A percentile compares a stretch with the other conserved stretches of the same genome.
Conservation (phyloP, 352 stramenopile species). For the Thraustotheca clavata region DNA sequence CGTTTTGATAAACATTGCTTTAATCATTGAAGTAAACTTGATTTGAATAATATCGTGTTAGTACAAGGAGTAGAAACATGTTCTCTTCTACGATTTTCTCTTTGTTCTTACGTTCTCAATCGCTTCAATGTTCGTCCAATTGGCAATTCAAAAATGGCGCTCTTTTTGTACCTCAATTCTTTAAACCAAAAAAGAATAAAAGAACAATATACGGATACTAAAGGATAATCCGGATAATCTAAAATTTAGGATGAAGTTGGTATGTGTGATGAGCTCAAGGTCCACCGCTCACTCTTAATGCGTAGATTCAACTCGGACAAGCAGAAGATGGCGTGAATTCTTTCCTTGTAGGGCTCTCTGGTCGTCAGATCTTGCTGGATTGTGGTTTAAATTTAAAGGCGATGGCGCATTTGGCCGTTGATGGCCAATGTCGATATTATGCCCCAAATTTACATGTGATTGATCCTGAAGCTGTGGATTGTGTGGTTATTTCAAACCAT, state of each 20-base stretch:
- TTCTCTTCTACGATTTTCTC: too few species aligned
- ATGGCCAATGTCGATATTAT: slow-evolving; percentile 22
- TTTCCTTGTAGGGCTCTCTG: slow-evolving; percentile 60
- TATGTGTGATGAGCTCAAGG: neutral
- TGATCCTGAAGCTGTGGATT: slow-evolving; percentile 56
- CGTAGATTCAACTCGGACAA: slow-evolving; percentile 64
- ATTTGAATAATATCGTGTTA: too few species aligned
- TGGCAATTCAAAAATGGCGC: too few species aligned
- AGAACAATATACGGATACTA: too few species aligned
- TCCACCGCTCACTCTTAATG: too few species aligned
- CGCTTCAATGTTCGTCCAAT: too few species aligned
- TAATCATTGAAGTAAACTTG: too few species aligned
- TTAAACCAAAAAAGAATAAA: too few species aligned
- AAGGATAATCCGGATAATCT: slow-evolving; percentile 3
- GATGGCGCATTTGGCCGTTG: neutral
- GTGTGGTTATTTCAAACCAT: slow-evolving; percentile 69
- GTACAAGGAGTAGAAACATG: too few species aligned
- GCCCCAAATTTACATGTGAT: slow-evolving; percentile 28
- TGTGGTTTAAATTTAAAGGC: slow-evolving; percentile 37
- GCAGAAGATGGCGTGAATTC: slow-evolving; percentile 65
- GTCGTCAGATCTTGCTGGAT: slow-evolving; percentile 75
- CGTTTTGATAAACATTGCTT: too few species aligned
- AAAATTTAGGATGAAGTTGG: slow-evolving; percentile 12
- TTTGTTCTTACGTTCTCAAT: too few species aligned
- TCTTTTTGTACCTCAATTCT: too few species aligned